A percentile compares a stretch with the other conserved stretches of the same genome.
Evolutionary conservation across 306 rosid genomes (phyloP).

Genomic region (Cicer yamashitae): DNA sequence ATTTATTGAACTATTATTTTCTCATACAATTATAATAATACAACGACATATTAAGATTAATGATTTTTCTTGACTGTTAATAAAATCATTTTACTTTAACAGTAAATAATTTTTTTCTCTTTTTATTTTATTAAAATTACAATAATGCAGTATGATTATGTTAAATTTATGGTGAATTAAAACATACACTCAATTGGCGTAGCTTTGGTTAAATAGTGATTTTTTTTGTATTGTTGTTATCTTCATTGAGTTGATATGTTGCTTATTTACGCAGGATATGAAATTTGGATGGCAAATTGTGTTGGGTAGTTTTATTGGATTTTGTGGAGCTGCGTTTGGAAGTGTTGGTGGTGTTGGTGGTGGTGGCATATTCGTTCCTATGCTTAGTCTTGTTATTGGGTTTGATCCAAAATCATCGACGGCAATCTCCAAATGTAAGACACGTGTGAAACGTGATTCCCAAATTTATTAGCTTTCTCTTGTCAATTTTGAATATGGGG

Average conservation of each 20-base stretch:
- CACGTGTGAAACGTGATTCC: neutral
- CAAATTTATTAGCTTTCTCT: neutral
- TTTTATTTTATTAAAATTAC: too few species aligned
- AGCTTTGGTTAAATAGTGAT: too few species aligned
- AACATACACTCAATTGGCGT: too few species aligned
- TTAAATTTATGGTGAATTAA: too few species aligned
- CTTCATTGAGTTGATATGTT: too few species aligned
- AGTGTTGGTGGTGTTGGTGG: conserved; percentile 99
- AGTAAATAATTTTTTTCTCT: too few species aligned
- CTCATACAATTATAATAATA: too few species aligned
- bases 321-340: conserved; percentile 92
- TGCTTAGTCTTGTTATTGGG: conserved; percentile 86
- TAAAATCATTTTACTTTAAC: too few species aligned
- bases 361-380: conserved; percentile 96
- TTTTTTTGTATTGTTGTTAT: neutral
- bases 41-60: too few species aligned
- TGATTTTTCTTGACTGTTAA: too few species aligned
- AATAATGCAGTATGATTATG: too few species aligned
- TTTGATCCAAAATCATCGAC: conserved; percentile 91
- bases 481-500: neutral
- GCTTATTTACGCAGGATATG: conserved; percentile 63
- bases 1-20: too few species aligned
- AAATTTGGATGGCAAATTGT: conserved; percentile 85
- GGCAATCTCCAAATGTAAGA: conserved; percentile 96
- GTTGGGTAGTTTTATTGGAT: conserved; percentile 71